Evolutionary conservation across 2,329 filamentous ascomycete genomes (phyloP), one percentile per base, ranked within the genome.

Genomic region (Claviceps pusilla): DNA sequence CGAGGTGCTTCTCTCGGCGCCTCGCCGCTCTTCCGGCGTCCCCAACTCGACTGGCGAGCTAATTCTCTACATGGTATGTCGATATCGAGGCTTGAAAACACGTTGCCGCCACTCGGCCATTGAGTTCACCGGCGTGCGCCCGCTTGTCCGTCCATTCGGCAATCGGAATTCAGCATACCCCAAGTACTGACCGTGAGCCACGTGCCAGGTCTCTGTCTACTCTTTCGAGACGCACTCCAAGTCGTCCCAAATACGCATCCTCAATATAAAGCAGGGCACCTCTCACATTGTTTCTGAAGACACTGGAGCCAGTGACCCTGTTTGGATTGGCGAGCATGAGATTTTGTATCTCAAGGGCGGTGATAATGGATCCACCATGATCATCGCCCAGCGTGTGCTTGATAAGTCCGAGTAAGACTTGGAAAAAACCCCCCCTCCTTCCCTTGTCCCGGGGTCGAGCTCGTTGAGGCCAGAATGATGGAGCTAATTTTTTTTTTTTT

Each of bases 141-240:
- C 14, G 43, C 14, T 11, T 45, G 19, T 9, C 19, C 10, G 43
- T 29, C 10, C 10, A 12, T 9, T 37, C 35, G 9, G 7, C 10
- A 12, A 7, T 10, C 10, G 35, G 35, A 1, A 7, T 10, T 37
- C 35, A 37, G 35, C 35, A 37, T 37, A 37, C 35, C 35, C 3
- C 3, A 24, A 24, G 24, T 37, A 29, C 43, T 46, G 12, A 46
- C 7, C 9, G 10, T 7, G n/a, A 19, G 46, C 6, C 52, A 11
- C 35, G 14, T 7, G 39, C 49, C 19, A 83, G 67, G 73, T 82
- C 16, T 87, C 85, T 0, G 81, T 83, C 1, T 95, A 95, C 68
- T 90, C 82, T 5, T 95, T 95, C 67, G 75, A 85, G 43, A 76
- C 79, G 0, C 88, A 94, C 65, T 75, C 76, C 49, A 85, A 84